Evolutionary conservation across 495 filamentous ascomycete species (phyloP).

Genomic region (Neurospora africana): DNA sequence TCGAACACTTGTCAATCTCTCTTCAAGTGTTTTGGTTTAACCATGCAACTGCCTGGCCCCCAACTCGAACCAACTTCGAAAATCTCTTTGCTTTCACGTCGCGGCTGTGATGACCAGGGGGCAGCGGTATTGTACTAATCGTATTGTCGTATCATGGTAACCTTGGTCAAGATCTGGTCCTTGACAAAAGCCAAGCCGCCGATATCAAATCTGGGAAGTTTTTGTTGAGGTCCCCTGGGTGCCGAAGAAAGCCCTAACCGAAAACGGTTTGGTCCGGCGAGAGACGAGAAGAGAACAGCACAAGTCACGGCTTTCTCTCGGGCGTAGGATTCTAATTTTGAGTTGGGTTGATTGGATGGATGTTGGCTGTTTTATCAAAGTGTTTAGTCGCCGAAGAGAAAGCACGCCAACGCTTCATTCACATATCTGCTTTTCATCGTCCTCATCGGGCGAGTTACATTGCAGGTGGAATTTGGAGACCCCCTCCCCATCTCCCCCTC

Average conservation of each 20-base stretch:
- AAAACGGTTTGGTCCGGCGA: neutral
- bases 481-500: neutral
- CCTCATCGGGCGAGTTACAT: neutral
- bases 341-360: neutral
- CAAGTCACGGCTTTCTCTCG: neutral
- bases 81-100: neutral
- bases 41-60: neutral
- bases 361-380: neutral
- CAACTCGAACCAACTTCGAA: neutral
- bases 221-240: neutral
- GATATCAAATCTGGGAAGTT: neutral
- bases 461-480: neutral
- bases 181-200: neutral
- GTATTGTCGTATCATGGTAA: neutral
- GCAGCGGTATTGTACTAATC: neutral
- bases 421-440: neutral
- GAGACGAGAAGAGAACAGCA: neutral
- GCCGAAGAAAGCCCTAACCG: neutral
- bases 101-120: neutral
- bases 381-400: neutral
- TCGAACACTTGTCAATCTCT: neutral
- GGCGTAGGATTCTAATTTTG: neutral
- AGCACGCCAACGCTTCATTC: neutral
- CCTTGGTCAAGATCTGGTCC: neutral
- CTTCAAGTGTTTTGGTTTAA: neutral